These are phyloP conservation scores for Torulaspora globosa DNA, from an alignment of 1,139 yeast species.

Conservation along the genomic window DNA sequence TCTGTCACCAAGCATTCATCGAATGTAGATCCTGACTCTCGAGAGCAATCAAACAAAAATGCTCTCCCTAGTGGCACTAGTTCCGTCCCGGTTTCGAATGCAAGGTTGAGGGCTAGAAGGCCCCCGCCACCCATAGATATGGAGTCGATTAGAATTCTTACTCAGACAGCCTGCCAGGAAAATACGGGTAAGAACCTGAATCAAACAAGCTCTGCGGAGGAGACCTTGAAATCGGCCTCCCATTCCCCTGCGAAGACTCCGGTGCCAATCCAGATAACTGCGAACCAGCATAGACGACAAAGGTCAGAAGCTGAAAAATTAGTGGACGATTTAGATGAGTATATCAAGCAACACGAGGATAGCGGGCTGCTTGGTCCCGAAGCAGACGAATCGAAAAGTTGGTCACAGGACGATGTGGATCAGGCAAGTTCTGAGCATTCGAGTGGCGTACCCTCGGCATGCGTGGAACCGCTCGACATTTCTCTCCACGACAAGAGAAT, in stretches of 20 bases:
- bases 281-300: conserved; percentile 28
- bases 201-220: conserved; percentile 7
- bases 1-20: not conserved
- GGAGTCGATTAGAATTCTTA: conserved; percentile 8
- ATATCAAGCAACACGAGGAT: conserved; percentile 20
- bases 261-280: not conserved
- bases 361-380: not conserved
- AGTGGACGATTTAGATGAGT: conserved; percentile 35
- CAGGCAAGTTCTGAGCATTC: conserved; percentile 5
- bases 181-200: not conserved
- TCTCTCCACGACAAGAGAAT: not conserved
- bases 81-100: not conserved
- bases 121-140: conserved; percentile 18
- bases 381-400: not conserved
- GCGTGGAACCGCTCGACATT: conserved; percentile 20
- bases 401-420: not conserved
- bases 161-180: conserved; percentile 4
- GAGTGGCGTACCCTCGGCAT: conserved; percentile 15
- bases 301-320: conserved; percentile 36
- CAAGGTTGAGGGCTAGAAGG: conserved; percentile 8
- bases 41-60: not conserved
- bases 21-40: not conserved
- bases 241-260: conserved; percentile 9
- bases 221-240: conserved; percentile 5
- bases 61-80: not conserved